A percentile compares a stretch with the other conserved stretches of the same genome.
Evolutionary conservation across 768 basidiomycete species (phyloP).

Genomic region (Lentinus brumalis): DNA sequence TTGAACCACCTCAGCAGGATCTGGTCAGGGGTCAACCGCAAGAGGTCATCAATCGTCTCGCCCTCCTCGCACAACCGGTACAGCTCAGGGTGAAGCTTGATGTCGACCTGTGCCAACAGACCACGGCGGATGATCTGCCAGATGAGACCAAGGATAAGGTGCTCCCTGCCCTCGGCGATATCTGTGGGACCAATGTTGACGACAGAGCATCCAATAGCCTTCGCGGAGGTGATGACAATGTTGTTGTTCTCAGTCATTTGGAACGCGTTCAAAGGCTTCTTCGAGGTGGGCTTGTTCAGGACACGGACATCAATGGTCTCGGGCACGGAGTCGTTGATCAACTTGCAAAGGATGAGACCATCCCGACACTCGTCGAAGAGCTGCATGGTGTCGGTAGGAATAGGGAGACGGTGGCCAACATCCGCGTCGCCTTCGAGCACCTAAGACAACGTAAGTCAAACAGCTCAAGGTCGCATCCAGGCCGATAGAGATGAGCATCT

Average conservation of each 20-base stretch:
- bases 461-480: too few relatives aligned
- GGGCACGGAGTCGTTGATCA: slow-evolving; percentile 98
- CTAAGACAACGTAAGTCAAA: slow-evolving; percentile 40
- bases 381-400: slow-evolving; percentile 97
- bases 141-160: slow-evolving; percentile 95
- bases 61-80: slow-evolving; percentile 96
- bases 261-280: slow-evolving; percentile 93
- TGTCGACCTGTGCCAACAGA: slow-evolving; percentile 91
- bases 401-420: slow-evolving; percentile 79
- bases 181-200: slow-evolving; percentile 98
- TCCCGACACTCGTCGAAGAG: slow-evolving; percentile 97
- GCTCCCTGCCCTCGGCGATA: slow-evolving; percentile 90
- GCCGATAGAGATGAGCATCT: too few relatives aligned
- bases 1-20: slow-evolving; percentile 99
- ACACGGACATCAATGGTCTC: slow-evolving; percentile 99
- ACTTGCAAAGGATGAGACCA: slow-evolving; percentile 94
- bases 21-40: slow-evolving; percentile 94
- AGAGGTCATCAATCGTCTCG: slow-evolving; percentile 94
- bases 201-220: slow-evolving; percentile 97
- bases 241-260: slow-evolving; percentile 99
- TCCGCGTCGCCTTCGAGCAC: slow-evolving; percentile 91
- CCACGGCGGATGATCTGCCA: slow-evolving; percentile 98
- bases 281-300: slow-evolving; percentile 80
- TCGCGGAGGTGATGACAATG: slow-evolving; percentile 97
- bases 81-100: slow-evolving; percentile 96